Percentiles rank a stretch among this genome's conserved stretches.
These are phyloP conservation scores for Dactylellina haptotyla DNA, from an alignment of 2,329 filamentous ascomycete genomes.

Conservation along the genomic window DNA sequence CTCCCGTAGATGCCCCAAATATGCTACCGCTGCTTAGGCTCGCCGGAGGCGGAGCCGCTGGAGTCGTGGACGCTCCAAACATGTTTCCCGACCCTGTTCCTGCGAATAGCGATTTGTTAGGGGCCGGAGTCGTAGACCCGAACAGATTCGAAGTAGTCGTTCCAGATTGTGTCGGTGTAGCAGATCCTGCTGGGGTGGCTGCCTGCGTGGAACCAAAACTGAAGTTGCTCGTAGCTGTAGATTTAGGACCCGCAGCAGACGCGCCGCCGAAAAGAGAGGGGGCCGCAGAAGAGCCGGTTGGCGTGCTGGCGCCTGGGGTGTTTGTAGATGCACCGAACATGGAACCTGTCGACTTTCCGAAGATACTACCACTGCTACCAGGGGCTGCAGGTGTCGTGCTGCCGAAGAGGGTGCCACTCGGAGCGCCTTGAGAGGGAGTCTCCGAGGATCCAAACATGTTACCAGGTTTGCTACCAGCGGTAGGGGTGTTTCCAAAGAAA, in stretches of 20 bases:
- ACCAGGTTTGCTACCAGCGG: constrained; percentile 28
- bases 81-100: constrained; percentile 6
- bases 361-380: constrained; percentile 31
- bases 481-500: constrained; percentile 33
- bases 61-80: constrained; percentile 39
- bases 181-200: constrained; percentile 32
- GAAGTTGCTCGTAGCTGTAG: constrained; percentile 21
- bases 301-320: constrained; percentile 44
- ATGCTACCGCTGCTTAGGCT: constrained; percentile 22
- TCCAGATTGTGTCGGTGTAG: constrained; percentile 39
- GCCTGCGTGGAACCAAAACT: constrained; percentile 45
- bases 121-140: constrained; percentile 38
- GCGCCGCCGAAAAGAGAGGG: constrained; percentile 28
- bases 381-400: constrained; percentile 15
- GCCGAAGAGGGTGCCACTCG: constrained; percentile 23
- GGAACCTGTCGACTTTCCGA: constrained; percentile 34
- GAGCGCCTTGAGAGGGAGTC: constrained; percentile 33
- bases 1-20: constrained; percentile 46
- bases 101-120: constrained; percentile 26
- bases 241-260: constrained; percentile 17
- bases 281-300: constrained; percentile 16
- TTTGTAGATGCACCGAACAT: constrained; percentile 33
- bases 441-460: constrained; percentile 31
- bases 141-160: constrained; percentile 36
- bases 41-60: constrained; percentile 33